Base-by-base conservation (phyloP, 2,329 filamentous ascomycete genomes). In the Elsinoe arachidis region DNA sequence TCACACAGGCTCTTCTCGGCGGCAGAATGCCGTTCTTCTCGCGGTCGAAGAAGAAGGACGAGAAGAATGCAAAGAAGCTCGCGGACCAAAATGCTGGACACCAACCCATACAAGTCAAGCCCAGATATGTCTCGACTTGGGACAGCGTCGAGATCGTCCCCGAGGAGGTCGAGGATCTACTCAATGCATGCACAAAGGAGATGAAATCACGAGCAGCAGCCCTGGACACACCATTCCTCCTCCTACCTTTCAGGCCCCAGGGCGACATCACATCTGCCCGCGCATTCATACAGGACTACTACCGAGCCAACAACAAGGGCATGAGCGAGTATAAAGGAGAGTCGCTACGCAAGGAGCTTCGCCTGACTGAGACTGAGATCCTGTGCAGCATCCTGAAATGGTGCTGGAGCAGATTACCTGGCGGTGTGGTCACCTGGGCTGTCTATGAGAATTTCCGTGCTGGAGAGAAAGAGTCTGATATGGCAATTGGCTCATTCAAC, bases 401-500 rank as follows among this genome's bases (percentile, higher is more conserved):
- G 93, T 97, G 92, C 72, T 99, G 93, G 93, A 91, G 89, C 70
- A 84, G 93, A 73, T 77, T 99, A 53, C 83, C 87, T 41, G 90
- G 90, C 59, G 93, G 93, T 67, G 85, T 99, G 12, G 91, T 99
- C 35, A 90, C 90, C 58, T 97, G 93, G 93, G 90, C 96, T 67
- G 90, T 90, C 41, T 99, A 99, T 69, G 91, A 97, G 70, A 80
- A 95, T 19, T 99, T 99, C 78, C 90, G 88, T 67, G 86, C 95
- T 63, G 93, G 93, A 69, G 93, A 99, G 75, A 83, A 87, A 77
- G 93, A 97, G 74, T 96, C 93, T 4, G 86, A 88, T 67, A 83
- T 95, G 78, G 91, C 92, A 56, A 83, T 88, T 65, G 89, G 97
- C 72, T 90, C 93, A 0, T 99, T 99, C 75, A 87, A 90, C 59